phyloP scores from a whole-genome alignment of 495 filamentous ascomycete genomes.

The Parathielavia appendiculata region DNA sequence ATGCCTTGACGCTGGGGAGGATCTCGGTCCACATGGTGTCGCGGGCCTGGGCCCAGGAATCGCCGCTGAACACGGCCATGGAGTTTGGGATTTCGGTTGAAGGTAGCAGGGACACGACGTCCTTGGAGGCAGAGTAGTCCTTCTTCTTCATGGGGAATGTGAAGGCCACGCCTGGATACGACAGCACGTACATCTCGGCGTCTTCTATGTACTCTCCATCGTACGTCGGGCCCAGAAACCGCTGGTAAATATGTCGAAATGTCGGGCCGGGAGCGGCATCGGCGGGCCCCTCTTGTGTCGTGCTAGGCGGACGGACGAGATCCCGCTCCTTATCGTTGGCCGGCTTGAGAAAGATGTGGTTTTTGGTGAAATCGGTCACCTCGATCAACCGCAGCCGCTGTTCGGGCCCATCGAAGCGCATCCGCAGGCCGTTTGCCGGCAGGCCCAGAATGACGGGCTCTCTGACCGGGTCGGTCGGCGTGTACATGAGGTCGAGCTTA shows the following conservation, averaged over 20 bases:
- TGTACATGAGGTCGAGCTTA: conserved; percentile 74
- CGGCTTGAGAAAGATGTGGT: conserved; percentile 68
- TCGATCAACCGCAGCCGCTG: conserved; percentile 89
- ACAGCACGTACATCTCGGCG: conserved; percentile 68
- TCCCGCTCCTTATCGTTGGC: conserved; percentile 74
- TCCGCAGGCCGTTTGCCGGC: conserved; percentile 76
- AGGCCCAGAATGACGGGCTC: conserved; percentile 67
- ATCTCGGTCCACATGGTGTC: conserved; percentile 67
- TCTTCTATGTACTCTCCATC: conserved; percentile 77
- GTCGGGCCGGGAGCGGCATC: conserved; percentile 59
- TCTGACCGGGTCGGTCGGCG: conserved; percentile 60
- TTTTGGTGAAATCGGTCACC: conserved; percentile 84
- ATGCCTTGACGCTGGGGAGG: conserved; percentile 58
- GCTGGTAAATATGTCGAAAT: conserved; percentile 88
- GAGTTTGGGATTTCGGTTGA: conserved; percentile 67
- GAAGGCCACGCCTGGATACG: conserved; percentile 91
- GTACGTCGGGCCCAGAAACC: conserved; percentile 84
- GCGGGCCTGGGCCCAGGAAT: conserved; percentile 81
- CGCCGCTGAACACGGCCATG: conserved; percentile 83
- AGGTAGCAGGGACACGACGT: conserved; percentile 80
- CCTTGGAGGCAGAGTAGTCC: conserved; percentile 73
- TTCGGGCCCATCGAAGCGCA: conserved; percentile 90
- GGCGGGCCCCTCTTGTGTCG: conserved; percentile 36
- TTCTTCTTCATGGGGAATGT: conserved; percentile 73
- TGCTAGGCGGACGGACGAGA: conserved; percentile 59